Conservation (phyloP, 2,329 filamentous ascomycete species). For the Sarocladium strictum region DNA sequence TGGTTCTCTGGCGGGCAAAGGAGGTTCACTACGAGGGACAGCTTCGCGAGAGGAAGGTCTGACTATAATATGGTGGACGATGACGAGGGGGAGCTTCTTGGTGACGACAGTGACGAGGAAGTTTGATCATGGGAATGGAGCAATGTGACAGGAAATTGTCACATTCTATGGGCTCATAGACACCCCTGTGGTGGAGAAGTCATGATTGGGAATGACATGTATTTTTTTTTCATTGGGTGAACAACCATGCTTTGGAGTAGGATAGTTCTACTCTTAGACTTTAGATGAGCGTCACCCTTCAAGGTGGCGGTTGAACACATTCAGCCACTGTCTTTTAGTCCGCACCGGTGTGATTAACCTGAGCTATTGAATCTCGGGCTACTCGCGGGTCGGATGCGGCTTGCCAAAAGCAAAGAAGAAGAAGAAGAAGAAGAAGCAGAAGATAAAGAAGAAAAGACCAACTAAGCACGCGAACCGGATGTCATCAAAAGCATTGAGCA, state of each 20-base stretch:
- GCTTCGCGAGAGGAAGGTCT: slow-evolving; percentile 79
- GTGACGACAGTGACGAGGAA: slow-evolving; percentile 91
- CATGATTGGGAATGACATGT: background rate
- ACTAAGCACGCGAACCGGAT: background rate
- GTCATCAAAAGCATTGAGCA: background rate
- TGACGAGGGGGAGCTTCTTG: slow-evolving; percentile 89
- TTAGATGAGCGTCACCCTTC: background rate
- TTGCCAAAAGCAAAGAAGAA: background rate
- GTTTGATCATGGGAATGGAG: slow-evolving; percentile 32
- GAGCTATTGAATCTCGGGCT: background rate
- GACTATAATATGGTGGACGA: slow-evolving; percentile 87
- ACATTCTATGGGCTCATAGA: background rate
- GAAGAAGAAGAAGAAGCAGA: background rate
- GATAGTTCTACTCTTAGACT: background rate
- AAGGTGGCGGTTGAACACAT: background rate
- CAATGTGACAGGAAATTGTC: background rate
- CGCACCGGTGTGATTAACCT: too few species aligned
- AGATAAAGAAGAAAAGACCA: background rate
- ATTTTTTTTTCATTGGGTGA: background rate
- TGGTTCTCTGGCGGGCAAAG: slow-evolving; percentile 53
- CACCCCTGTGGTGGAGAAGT: background rate
- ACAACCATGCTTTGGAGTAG: too few species aligned
- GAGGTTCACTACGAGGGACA: slow-evolving; percentile 81
- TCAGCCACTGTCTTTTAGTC: too few species aligned
- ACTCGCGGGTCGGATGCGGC: background rate